Evolutionary conservation across 2,329 filamentous ascomycete species (phyloP), one percentile per base, ranked within the genome.

Genomic region (Fusarium tupiense): DNA sequence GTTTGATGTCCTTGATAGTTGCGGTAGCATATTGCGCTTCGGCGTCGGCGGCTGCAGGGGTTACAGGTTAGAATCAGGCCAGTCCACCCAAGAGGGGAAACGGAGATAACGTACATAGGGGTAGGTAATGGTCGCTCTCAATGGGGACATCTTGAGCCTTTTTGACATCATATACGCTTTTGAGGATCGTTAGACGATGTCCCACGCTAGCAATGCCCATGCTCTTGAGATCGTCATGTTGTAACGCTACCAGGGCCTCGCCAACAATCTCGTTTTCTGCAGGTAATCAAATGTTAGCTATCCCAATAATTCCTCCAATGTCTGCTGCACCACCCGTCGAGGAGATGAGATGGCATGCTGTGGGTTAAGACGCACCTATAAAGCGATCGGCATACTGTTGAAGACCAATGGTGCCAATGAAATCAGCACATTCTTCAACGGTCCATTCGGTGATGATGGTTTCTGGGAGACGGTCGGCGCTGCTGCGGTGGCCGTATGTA

Each of bases 81-180:
- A 80, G 75, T 70, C 61, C 60, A 70, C 57, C 64, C 37, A 57
- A 26, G 56, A 70, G 64, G 67, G 69, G 59, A 60, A 70, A 44
- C 49, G 46, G 57, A 63, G 53, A 62, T 52, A 67, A 77, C 78
- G 35, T 91, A 98, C 95, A 96, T 58, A 96, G 87, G 43, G 96
- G 96, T 59, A 98, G 89, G 82, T 98, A 99, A 82, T 98, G 94
- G 79, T 98, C 96, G 71, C 92, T 92, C 80, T 98, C 96, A 77
- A 98, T 90, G 22, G 94, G 93, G 69, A 98, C 90, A 78, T 97
- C 95, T 80, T 98, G 95, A 74, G 94, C 94, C 82, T 96, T 92
- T 85, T 99, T 99, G 80, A 96, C 92, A 80, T 98, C 95, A 84
- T 98, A 98, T 62, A 98, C 95, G 78, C 92, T 95, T 85, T 98